Evolutionary conservation across 495 filamentous ascomycete species (phyloP).

Genomic region (Aspergillus olivimuriae): DNA sequence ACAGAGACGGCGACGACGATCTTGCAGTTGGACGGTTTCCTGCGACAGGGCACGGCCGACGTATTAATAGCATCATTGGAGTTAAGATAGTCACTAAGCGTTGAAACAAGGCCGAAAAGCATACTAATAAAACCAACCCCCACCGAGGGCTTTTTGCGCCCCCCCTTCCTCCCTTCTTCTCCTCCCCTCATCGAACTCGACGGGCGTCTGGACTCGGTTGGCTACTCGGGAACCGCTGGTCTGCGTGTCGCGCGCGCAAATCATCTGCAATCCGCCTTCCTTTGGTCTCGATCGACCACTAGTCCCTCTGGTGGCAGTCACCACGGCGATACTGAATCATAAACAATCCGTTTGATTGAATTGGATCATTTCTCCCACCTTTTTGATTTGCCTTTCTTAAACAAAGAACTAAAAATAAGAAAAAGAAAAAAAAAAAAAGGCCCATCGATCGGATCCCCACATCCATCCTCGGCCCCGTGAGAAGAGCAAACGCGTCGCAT

Average conservation of each 20-base stretch:
- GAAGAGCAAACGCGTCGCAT: not conserved
- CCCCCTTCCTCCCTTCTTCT: not conserved
- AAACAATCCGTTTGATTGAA: not conserved
- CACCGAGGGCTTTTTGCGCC: not conserved
- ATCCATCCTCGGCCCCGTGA: not conserved
- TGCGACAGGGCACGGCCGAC: not conserved
- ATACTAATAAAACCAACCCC: not conserved
- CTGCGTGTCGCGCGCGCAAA: constrained; percentile 14
- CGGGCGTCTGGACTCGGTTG: no score
- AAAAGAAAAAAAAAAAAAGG: no score
- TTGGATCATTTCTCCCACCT: not conserved
- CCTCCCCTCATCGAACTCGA: not conserved
- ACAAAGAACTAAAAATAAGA: no score
- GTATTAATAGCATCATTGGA: not conserved
- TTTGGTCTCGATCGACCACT: constrained; percentile 1
- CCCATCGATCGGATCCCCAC: not conserved
- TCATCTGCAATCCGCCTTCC: constrained; percentile 14
- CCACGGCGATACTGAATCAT: not conserved
- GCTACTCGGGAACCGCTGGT: not conserved
- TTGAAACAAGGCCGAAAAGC: not conserved
- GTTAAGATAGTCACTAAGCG: not conserved
- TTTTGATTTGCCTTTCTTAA: no score
- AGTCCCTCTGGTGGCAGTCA: not conserved
- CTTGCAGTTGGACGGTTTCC: no score
- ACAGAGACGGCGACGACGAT: no score